Percentiles rank a stretch among this genome's conserved stretches.
These are phyloP conservation scores for Phytopythium cucurbitacearum DNA, from an alignment of 352 stramenopile species.

Conservation along the genomic window DNA sequence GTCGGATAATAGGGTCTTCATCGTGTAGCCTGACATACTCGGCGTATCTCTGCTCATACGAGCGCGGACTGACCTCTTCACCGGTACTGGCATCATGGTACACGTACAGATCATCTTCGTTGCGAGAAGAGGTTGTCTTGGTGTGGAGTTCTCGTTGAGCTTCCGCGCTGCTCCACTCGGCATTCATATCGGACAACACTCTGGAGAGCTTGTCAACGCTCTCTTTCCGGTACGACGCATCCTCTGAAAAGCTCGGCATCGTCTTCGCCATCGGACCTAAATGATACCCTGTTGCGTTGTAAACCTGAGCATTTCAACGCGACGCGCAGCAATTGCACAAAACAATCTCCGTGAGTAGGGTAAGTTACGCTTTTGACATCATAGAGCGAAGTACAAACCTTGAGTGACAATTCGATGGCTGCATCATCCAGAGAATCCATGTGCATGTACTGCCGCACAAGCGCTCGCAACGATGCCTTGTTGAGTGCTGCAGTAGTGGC, in stretches of 20 bases:
- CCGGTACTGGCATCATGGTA: constrained; percentile 49
- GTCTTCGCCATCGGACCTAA: constrained; percentile 31
- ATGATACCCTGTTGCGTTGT: constrained; percentile 36
- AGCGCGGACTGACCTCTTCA: constrained; percentile 17
- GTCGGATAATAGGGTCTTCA: constrained; percentile 29
- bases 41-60: constrained; percentile 52
- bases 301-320: constrained; percentile 16
- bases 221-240: constrained; percentile 43
- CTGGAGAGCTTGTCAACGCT: constrained; percentile 23
- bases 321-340: no score
- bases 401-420: constrained; percentile 30
- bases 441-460: constrained; percentile 41
- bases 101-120: constrained; percentile 33
- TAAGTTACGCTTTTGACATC: not conserved
- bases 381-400: constrained; percentile 7
- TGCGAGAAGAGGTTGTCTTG: constrained; percentile 20
- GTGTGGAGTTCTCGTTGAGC: constrained; percentile 32
- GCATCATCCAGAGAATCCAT: constrained; percentile 35
- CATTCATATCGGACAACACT: constrained; percentile 49
- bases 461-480: constrained; percentile 15
- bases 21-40: constrained; percentile 27
- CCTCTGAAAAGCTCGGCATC: constrained; percentile 27
- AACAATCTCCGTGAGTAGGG: not conserved
- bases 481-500: not conserved
- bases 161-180: constrained; percentile 41